These are phyloP conservation scores for Globisporangium megalacanthum DNA, from an alignment of 352 stramenopile species.

Conservation along the genomic window DNA sequence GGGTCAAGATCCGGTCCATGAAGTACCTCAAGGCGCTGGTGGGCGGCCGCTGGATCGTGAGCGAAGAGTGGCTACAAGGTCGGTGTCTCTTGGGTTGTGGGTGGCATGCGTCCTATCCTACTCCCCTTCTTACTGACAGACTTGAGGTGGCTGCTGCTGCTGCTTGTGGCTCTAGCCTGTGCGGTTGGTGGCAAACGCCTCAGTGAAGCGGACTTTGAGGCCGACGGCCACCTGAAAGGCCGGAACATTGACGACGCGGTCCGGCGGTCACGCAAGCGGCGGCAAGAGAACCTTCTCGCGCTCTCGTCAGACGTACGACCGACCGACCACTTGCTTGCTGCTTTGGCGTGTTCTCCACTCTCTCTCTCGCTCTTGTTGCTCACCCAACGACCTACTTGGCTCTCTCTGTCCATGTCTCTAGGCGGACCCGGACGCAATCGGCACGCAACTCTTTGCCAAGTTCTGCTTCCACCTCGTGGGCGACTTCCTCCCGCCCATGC, in stretches of 20 bases:
- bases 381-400: no score
- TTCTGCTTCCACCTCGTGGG: slow-evolving; percentile 72
- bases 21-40: slow-evolving; percentile 85
- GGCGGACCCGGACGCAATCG: slow-evolving; percentile 25
- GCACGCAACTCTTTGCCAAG: slow-evolving; percentile 63
- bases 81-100: not conserved
- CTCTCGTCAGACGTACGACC: slow-evolving; percentile 8
- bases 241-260: slow-evolving; percentile 42
- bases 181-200: slow-evolving; percentile 25
- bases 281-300: slow-evolving; percentile 33
- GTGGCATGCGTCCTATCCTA: not conserved
- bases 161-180: slow-evolving; percentile 31
- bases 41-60: slow-evolving; percentile 79
- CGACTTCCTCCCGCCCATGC: slow-evolving; percentile 76
- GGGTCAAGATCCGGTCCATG: slow-evolving; percentile 81
- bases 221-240: slow-evolving; percentile 56
- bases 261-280: slow-evolving; percentile 32
- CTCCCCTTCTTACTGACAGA: no score
- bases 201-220: slow-evolving; percentile 49
- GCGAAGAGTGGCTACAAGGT: slow-evolving; percentile 76
- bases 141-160: not conserved
- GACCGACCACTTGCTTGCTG: not conserved
- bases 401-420: slow-evolving; percentile 1
- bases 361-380: not conserved
- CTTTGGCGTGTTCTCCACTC: not conserved